These are phyloP conservation scores for Claviceps quebecensis DNA, from an alignment of 2,329 filamentous ascomycete species.

Conservation along the genomic window DNA sequence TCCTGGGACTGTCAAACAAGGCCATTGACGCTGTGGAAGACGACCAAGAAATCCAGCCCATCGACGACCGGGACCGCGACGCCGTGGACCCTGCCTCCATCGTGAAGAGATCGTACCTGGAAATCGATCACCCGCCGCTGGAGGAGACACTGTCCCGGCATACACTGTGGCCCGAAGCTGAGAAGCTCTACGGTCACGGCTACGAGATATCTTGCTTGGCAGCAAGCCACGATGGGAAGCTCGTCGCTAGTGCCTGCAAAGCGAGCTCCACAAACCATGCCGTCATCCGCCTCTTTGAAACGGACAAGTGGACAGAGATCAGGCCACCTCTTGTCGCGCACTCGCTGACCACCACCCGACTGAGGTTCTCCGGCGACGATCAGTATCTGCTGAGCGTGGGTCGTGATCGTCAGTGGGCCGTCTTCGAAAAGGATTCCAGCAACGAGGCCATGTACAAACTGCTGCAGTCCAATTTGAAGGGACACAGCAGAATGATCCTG, in stretches of 20 bases:
- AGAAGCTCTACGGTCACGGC: constrained; percentile 95
- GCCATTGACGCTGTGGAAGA: constrained; percentile 52
- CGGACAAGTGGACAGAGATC: constrained; percentile 74
- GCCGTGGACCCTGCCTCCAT: constrained; percentile 40
- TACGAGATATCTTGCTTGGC: constrained; percentile 90
- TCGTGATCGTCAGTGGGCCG: constrained; percentile 77
- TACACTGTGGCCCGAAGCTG: constrained; percentile 88
- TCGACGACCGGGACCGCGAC: constrained; percentile 35
- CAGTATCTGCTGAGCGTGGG: constrained; percentile 72
- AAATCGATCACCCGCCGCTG: constrained; percentile 60
- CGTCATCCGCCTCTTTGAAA: constrained; percentile 84
- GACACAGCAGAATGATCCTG: constrained; percentile 84
- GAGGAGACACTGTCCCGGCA: constrained; percentile 83
- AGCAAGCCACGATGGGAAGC: constrained; percentile 54
- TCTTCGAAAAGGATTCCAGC: constrained; percentile 47
- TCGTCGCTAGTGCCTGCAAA: constrained; percentile 85
- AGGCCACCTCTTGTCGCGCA: constrained; percentile 73
- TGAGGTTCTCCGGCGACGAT: constrained; percentile 69
- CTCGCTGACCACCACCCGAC: constrained; percentile 67
- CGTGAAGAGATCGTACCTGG: constrained; percentile 46
- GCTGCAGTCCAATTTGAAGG: constrained; percentile 59
- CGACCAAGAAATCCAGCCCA: constrained; percentile 28
- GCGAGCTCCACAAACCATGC: constrained; percentile 89
- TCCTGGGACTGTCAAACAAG: constrained; percentile 92
- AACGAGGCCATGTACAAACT: constrained; percentile 36